Evolutionary conservation across 129 eudicot genomes (phyloP), one percentile per base, ranked within the genome.

Genomic region (Ambrosia artemisiifolia): DNA sequence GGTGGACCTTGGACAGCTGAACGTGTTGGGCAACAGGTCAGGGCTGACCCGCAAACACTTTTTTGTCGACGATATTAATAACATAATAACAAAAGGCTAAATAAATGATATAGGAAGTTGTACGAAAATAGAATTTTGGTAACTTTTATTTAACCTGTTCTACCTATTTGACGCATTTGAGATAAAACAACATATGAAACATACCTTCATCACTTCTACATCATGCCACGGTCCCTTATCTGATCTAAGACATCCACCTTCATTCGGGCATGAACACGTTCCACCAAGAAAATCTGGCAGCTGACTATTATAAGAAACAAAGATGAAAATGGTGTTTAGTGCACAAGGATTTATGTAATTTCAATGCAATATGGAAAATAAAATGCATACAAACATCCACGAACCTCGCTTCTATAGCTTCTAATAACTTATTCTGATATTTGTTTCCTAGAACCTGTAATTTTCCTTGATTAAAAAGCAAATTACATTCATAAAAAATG

Each of bases 191-290:
- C 59, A 24, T 38, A 62, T 79, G 36, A 59, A 40, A 6, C 77
- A 69, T 19, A 93, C 98, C 88, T 94, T 90, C 88, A 86, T 90
- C 71, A 94, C 67, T 57, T 87, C 93, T 74, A 77, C 82, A 86
- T 90, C 93, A 68, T 90, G 88, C 98, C 98, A 94, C 9, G 98
- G 98, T 50, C 98, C 98, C 81, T 86, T 94, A 73, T 86, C 93
- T 11, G 96, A 88, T 42, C 74, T 83, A 69, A 94, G 86, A 51
- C 98, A 94, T 49, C 98, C 98, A 72, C 96, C 97, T 72, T 86
- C 84, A 83, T 83, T 82, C 40, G 71, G 70, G 82, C 98, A 94
- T 3, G 85, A 85, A 78, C 98, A 94, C 46, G 60, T 73, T 65
- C 98, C 98, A 49, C 97, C 98, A 49, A 94, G 90, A 86, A 90